Evolutionary conservation across 176 grass and related monocot genomes (phyloP), one percentile per base, ranked within the genome.

Genomic region (Ensete ventricosum): DNA sequence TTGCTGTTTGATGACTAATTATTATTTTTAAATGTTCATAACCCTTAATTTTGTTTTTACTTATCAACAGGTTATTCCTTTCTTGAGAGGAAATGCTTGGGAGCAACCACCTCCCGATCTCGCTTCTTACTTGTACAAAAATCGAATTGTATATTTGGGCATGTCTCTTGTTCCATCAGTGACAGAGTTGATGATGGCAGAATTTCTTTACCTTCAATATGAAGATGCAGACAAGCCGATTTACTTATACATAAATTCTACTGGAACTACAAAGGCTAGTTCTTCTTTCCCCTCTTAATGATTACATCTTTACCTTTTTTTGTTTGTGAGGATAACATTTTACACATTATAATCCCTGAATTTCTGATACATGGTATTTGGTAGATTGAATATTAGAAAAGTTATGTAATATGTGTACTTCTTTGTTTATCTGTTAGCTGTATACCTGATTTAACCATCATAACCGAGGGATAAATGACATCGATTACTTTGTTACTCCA

Each of bases 241-340:
- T 74, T 96, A 92, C 71, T 77, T 96, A 70, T 92, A 96, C 77
- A 92, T 96, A 71, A 90, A 96, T 79, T 96, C 90, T 63, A 96
- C 93, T 23, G 93, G 93, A 52, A 92, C 88, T 62, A 92, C 84
- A 69, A 90, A 96, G 85, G 93, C 83, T 17, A 43, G 34, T 74
- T 43, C 4, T 67, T 60, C 55, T 22, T 69, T 53, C 64, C 20
- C 75, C 57, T 17, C 54, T 79, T 58, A 29, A 8, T 75, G 55
- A 12, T 67, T 9, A 55, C 72, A 34, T 43, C 34, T 43, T 7
- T 69, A 26, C 49, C 2, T 65, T 26, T 9, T 73, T 25, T 25
- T 25, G 1, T 9, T 14, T 11, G 29, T 25, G 4, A 6, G 23
- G 64, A 14, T 52, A 52, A 23, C 69, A 22, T 52, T 6, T 12